Base-by-base conservation (phyloP, 2,329 filamentous ascomycete species). In the Setomelanomma holmii region DNA sequence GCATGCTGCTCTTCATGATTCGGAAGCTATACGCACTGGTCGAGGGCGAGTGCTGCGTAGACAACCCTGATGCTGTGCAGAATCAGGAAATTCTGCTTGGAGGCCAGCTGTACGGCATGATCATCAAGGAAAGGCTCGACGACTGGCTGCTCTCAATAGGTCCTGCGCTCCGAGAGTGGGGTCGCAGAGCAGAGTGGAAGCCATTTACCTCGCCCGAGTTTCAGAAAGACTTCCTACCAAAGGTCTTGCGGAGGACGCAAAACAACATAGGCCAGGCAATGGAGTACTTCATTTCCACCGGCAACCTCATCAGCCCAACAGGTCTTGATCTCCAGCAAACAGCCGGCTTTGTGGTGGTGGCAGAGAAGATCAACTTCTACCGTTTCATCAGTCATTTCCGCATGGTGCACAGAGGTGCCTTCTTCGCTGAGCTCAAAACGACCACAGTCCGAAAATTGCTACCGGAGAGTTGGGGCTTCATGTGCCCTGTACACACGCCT, bases 381-480 rank as follows among this genome's bases (percentile, higher is more conserved):
- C 91, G 95, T 67, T 99, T 98, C 79, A 96, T 99, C 79, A 95
- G 91, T 75, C 95, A 99, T 76, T 99, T 99, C 84, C 89, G 95
- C 63, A 97, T 97, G 92, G 91, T 99, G 51, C 95, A 99, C 79
- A 87, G 95, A 86, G 95, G 95, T 81, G 95, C 91, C 72, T 99
- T 99, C 84, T 99, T 99, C 75, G 95, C 95, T 3, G 91, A 98
- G 73, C 79, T 99, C 60, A 98, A 97, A 78, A 99, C 95, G 0
- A 99, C 95, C 0, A 95, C 95, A 0, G 95, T 99, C 44, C 86
- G 95, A 79, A 99, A 98, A 76, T 80, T 99, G 64, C 79, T 98
- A 17, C 95, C 95, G 1, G 95, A 99, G 73, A 96, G 92, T 64
- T 99, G 95, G 95, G 95, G 95, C 6, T 99, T 97, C 78, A 81